Base-by-base conservation (phyloP, 1,284 basidiomycete species). In the Ceratobasidium theobromae region DNA sequence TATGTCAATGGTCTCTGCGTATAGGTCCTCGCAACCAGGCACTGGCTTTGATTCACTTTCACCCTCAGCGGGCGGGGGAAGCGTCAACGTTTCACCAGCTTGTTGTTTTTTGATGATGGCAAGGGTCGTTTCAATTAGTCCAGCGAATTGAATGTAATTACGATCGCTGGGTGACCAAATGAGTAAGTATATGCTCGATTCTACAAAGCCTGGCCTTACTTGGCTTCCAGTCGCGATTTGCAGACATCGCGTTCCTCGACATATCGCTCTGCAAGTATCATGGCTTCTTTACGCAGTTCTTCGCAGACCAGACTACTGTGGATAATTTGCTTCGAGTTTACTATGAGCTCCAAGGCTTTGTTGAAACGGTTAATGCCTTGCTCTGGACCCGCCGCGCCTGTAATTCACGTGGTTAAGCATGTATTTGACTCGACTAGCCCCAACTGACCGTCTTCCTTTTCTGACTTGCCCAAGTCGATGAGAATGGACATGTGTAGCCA, bases 101-200 rank as follows among this genome's bases (percentile, higher is more conserved):
- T 64, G 65, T 46, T 58, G 55, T 28, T 58, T 54, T 46, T 57
- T 57, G 40, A 58, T 33, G 48, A 65, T 46, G 27, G 69, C 55
- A 70, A 91, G 87, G 1, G 86, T 81, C 0, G 83, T 85, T 67
- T 91, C 86, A 2, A 93, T 75, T 14, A 91, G 76, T 3, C 89
- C 82, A 48, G 88, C 74, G 73, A 93, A 91, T 72, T 93, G 90
- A 12, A 91, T 79, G 90, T 91, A 94, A 71, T 93, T 93, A 48
- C 88, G 86, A 72, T 93, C 88, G 53, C 89, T 92, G 67, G n/a
- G 66, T 16, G 58, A 54, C 18, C 23, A 23, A 23, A 16, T 8
- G 9, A 12, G 30, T 48, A 54, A 41, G 14, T 65, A 16, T 45
- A 30, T 58, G 21, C 30, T 11, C 12, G 14, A 21, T 12, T n/a